phyloP scores from a whole-genome alignment of 2,329 filamentous ascomycete genomes.

The Pyrenophora tritici-repentis region DNA sequence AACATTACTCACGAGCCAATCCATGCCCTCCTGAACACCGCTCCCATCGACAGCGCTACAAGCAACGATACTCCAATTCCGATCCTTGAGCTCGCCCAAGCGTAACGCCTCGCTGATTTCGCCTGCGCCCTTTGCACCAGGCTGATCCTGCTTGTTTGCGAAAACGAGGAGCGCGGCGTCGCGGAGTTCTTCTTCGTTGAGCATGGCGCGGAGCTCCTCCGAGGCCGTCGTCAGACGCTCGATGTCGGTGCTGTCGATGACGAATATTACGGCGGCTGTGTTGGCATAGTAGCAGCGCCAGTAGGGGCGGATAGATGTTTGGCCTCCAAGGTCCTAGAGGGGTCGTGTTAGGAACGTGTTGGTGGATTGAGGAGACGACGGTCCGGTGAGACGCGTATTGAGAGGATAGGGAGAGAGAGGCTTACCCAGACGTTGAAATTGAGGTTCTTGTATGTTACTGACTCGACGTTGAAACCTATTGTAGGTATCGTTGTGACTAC shows the following conservation, averaged over 20 bases:
- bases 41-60: slow-evolving; percentile 95
- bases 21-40: slow-evolving; percentile 96
- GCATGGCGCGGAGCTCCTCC: slow-evolving; percentile 91
- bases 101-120: slow-evolving; percentile 94
- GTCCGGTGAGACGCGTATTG: not conserved
- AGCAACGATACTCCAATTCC: slow-evolving; percentile 99
- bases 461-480: slow-evolving; percentile 99
- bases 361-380: no score
- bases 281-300: slow-evolving; percentile 99
- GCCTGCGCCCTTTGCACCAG: slow-evolving; percentile 91
- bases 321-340: slow-evolving; percentile 82
- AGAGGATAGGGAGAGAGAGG: slow-evolving; percentile 8
- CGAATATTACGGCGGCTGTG: slow-evolving; percentile 97
- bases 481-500: slow-evolving; percentile 99
- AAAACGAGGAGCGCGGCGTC: slow-evolving; percentile 93
- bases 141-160: slow-evolving; percentile 99
- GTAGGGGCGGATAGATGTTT: slow-evolving; percentile 98
- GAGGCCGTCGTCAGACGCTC: slow-evolving; percentile 90
- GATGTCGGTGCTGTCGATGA: slow-evolving; percentile 97
- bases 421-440: slow-evolving; percentile 98
- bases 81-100: slow-evolving; percentile 86
- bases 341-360: not conserved
- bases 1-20: slow-evolving; percentile 83
- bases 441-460: slow-evolving; percentile 95
- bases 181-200: slow-evolving; percentile 94